A percentile compares a stretch with the other conserved stretches of the same genome.
Conservation (phyloP, 345 rosid species). For the Schrenkiella parvula region DNA sequence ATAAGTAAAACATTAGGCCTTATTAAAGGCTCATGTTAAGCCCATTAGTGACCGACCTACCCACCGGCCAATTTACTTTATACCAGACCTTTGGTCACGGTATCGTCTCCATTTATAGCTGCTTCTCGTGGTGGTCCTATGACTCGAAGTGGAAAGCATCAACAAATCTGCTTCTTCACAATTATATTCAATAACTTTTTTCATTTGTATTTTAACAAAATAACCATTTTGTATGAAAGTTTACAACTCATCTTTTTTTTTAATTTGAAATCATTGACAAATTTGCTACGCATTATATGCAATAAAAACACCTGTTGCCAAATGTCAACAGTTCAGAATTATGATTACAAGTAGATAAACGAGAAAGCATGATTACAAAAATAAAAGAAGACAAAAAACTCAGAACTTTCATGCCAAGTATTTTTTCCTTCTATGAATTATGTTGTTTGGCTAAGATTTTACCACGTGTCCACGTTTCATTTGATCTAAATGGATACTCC, state of each 20-base stretch:
- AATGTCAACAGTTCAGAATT: slow-evolving; percentile 20
- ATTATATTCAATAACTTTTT: neutral
- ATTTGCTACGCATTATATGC: slow-evolving; percentile 7
- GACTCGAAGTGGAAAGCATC: slow-evolving; percentile 12
- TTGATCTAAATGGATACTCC: slow-evolving; percentile 44
- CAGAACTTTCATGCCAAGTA: slow-evolving; percentile 13
- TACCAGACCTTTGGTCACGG: neutral
- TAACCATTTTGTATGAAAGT: neutral
- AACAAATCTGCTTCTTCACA: slow-evolving; percentile 3
- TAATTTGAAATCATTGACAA: neutral
- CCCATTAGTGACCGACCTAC: slow-evolving; percentile 21
- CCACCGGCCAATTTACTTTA: slow-evolving; percentile 4
- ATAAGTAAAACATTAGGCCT: neutral
- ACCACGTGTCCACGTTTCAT: slow-evolving; percentile 39
- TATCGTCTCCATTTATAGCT: slow-evolving; percentile 5
- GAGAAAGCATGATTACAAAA: slow-evolving; percentile 2
- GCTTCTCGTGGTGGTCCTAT: slow-evolving; percentile 27
- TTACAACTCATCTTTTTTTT: neutral
- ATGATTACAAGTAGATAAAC: slow-evolving; percentile 12
- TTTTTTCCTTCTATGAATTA: neutral
- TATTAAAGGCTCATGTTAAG: neutral
- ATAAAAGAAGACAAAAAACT: neutral
- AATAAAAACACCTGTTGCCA: slow-evolving; percentile 29
- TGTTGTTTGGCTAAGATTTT: slow-evolving; percentile 49
- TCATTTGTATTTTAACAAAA: neutral